Percentiles rank a stretch among this genome's conserved stretches.
Evolutionary conservation across 164 flowering plant genomes (phyloP).

Genomic region (Vitis amurensis): DNA sequence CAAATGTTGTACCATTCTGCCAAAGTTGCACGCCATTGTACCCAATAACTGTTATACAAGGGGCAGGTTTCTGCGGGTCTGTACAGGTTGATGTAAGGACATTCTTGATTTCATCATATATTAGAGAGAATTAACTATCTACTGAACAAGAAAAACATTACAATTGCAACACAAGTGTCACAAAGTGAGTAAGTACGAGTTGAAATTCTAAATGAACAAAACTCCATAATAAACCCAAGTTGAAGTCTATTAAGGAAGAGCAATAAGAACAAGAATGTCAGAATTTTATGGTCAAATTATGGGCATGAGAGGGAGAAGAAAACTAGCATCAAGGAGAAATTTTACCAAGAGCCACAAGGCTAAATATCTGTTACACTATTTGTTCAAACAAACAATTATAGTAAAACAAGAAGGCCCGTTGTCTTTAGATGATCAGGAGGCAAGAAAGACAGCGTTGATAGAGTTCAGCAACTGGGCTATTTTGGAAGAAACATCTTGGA

Average conservation of each 20-base stretch:
- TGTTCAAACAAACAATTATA: too few relatives aligned
- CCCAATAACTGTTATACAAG: constrained; percentile 73
- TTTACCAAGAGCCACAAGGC: too few relatives aligned
- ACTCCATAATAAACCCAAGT: background rate
- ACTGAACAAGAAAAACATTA: background rate
- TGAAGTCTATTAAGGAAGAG: background rate
- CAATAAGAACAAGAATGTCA: background rate
- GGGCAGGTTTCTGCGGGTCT: constrained; percentile 75
- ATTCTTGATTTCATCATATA: background rate
- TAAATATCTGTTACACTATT: too few relatives aligned
- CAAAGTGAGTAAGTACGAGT: background rate
- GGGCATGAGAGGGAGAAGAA: background rate
- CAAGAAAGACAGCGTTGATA: too few relatives aligned
- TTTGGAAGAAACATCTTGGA: too few relatives aligned
- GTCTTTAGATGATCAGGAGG: too few relatives aligned
- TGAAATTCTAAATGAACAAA: background rate
- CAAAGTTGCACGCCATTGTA: constrained; percentile 70
- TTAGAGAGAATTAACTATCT: background rate
- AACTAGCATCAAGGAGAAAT: too few relatives aligned
- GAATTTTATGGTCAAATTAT: background rate
- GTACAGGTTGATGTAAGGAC: constrained; percentile 43
- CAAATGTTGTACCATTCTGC: constrained; percentile 43
- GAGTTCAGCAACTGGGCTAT: too few relatives aligned
- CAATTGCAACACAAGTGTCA: background rate
- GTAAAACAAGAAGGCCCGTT: too few relatives aligned